phyloP scores from a whole-genome alignment of 305 asterid species.

The Striga hermonthica region DNA sequence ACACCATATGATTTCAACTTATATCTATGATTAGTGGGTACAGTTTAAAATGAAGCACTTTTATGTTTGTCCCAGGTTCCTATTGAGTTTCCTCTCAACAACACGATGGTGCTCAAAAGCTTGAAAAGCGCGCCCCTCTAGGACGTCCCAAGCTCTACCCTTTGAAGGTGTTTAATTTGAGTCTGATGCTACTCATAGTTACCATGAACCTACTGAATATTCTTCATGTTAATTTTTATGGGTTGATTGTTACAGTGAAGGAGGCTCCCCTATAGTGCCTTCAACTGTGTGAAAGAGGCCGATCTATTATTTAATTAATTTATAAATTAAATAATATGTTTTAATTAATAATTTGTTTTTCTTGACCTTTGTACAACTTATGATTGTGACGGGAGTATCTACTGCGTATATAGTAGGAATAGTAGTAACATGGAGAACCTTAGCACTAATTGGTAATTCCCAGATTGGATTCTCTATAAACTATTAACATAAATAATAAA shows the following conservation, averaged over 20 bases:
- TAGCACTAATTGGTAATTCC: no score
- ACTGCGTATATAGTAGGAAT: no score
- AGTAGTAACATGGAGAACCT: no score
- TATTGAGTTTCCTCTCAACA: conserved; percentile 88
- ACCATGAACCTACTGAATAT: conserved; percentile 16
- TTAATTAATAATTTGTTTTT: no score
- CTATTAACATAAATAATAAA: no score
- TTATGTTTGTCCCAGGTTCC: conserved; percentile 64
- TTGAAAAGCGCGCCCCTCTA: conserved; percentile 82
- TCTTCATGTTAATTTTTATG: no score
- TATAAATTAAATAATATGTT: no score
- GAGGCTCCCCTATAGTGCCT: neutral
- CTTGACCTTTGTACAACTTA: no score
- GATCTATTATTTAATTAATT: no score
- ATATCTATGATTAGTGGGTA: conserved; percentile 12
- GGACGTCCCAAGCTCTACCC: conserved; percentile 95
- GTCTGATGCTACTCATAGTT: conserved; percentile 28
- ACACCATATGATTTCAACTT: conserved; percentile 18
- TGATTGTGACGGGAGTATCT: no score
- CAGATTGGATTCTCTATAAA: no score
- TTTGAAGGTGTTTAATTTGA: conserved; percentile 57
- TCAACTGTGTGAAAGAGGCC: no score
- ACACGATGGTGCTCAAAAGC: conserved; percentile 81
- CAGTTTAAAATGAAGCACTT: conserved; percentile 25
- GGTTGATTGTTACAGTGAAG: conserved; percentile 1